phyloP scores from a whole-genome alignment of 768 basidiomycete species.

The Suillus spraguei region DNA sequence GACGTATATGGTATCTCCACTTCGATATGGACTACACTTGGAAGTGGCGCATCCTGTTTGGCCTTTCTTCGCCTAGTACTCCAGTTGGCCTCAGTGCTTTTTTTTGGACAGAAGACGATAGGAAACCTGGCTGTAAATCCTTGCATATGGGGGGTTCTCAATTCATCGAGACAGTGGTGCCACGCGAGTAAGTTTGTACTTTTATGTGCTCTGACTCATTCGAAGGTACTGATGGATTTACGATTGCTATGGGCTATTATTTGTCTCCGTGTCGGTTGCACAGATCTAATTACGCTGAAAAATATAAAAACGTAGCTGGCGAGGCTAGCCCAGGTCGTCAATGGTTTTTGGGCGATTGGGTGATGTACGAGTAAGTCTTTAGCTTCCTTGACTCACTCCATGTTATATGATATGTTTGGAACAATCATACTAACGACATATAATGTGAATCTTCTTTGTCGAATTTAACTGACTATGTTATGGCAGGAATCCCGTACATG shows the following conservation, averaged over 20 bases:
- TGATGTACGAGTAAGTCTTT: background rate
- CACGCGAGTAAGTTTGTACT: background rate
- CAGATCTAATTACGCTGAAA: background rate
- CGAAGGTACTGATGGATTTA: background rate
- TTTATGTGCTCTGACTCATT: background rate
- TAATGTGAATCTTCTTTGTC: background rate
- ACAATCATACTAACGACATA: background rate
- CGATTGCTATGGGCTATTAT: background rate
- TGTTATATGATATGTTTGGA: background rate
- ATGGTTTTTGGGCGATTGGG: background rate
- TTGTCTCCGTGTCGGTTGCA: no score
- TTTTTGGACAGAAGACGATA: no score
- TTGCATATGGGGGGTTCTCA: background rate
- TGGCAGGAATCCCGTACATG: background rate
- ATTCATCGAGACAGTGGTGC: background rate
- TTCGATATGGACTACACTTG: accelerated
- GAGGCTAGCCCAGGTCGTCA: accelerated
- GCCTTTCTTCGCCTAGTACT: no score
- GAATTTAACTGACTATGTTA: background rate
- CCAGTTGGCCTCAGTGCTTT: no score
- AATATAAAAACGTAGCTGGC: background rate
- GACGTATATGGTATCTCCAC: no score
- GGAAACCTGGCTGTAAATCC: background rate
- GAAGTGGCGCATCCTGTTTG: no score
- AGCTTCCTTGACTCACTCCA: no score